Evolutionary conservation across 2,329 filamentous ascomycete genomes (phyloP).

Genomic region (Lasiodiplodia hormozganensis): DNA sequence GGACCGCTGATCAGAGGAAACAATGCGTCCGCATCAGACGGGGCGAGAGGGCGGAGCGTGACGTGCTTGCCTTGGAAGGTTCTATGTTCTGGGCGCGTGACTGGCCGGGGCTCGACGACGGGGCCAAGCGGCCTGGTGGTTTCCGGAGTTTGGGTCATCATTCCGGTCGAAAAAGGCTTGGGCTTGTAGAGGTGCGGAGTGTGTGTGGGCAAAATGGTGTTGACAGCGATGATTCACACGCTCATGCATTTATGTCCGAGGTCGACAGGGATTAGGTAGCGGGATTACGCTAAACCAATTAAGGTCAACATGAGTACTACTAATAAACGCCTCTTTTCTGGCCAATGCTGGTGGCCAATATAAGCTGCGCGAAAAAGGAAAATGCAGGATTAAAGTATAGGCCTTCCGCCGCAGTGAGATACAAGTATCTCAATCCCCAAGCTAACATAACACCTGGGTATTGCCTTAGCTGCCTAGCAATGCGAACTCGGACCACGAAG

Average conservation of each 20-base stretch:
- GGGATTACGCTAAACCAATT: neutral
- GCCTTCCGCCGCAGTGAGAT: too few relatives aligned
- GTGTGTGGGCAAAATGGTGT: neutral
- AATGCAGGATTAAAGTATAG: too few relatives aligned
- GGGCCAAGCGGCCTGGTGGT: neutral
- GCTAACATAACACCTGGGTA: too few relatives aligned
- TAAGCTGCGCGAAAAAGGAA: neutral
- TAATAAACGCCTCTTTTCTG: neutral
- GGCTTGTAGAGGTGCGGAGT: neutral
- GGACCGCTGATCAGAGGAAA: slow-evolving; percentile 31
- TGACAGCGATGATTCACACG: neutral
- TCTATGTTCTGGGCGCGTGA: neutral
- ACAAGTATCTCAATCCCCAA: too few relatives aligned
- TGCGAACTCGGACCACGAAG: too few relatives aligned
- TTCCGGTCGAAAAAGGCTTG: neutral
- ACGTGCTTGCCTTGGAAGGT: slow-evolving; percentile 21
- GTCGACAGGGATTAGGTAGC: neutral
- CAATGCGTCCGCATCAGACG: slow-evolving; percentile 29
- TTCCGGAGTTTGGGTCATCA: neutral
- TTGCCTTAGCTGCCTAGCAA: too few relatives aligned
- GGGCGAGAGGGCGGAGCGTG: slow-evolving; percentile 28
- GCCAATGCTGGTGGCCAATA: neutral
- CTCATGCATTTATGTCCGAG: neutral
- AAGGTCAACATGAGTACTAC: neutral
- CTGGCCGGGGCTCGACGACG: neutral